These are phyloP conservation scores for Naganishia randhawae DNA, from an alignment of 768 basidiomycete species.

Conservation along the genomic window DNA sequence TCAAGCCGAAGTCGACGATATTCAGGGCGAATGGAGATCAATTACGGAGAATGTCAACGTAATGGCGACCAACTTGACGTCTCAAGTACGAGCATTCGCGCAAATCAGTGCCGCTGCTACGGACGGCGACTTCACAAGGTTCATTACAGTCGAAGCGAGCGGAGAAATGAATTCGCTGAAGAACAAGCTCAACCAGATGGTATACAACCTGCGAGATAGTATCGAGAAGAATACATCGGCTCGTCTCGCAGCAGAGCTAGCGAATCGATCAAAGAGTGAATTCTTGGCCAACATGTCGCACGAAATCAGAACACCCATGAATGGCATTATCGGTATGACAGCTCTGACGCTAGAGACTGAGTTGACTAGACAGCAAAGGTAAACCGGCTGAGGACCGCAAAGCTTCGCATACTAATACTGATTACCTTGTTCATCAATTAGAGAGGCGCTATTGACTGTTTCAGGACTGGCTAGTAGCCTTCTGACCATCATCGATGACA, in stretches of 20 bases:
- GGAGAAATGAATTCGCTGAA: slow-evolving; percentile 99
- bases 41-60: slow-evolving; percentile 60
- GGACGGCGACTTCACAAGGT: slow-evolving; percentile 96
- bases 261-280: slow-evolving; percentile 95
- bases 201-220: slow-evolving; percentile 89
- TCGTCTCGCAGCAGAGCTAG: slow-evolving; percentile 91
- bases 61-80: slow-evolving; percentile 75
- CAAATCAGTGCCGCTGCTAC: slow-evolving; percentile 98
- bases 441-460: slow-evolving; percentile 91
- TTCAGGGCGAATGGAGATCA: slow-evolving; percentile 97
- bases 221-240: slow-evolving; percentile 99
- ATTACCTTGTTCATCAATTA: background rate
- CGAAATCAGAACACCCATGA: slow-evolving; percentile 86
- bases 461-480: slow-evolving; percentile 89
- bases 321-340: slow-evolving; percentile 99
- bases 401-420: background rate
- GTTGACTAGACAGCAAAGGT: slow-evolving; percentile 76
- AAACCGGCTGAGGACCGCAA: background rate
- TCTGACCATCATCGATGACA: slow-evolving; percentile 95
- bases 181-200: slow-evolving; percentile 83
- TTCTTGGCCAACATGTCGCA: slow-evolving; percentile 95
- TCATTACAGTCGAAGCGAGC: slow-evolving; percentile 97
- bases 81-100: slow-evolving; percentile 96
- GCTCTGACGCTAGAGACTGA: slow-evolving; percentile 95
- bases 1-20: slow-evolving; percentile 92